Conservation (phyloP, 495 filamentous ascomycete species). For the Peziza echinospora region DNA sequence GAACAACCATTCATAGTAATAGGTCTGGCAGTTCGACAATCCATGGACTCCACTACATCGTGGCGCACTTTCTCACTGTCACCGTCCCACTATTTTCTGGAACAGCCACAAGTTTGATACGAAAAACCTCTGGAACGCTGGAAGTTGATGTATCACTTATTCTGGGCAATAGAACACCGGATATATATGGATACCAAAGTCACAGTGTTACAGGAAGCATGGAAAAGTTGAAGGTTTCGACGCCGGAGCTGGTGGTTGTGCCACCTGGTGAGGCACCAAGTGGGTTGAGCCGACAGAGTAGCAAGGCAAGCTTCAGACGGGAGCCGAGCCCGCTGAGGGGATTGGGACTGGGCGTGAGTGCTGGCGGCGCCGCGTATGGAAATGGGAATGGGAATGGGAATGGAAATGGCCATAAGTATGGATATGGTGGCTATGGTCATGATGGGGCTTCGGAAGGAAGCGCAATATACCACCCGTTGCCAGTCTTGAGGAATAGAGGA, state of each 20-base stretch:
- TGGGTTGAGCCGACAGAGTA: not conserved
- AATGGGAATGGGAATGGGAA: conserved; percentile 6
- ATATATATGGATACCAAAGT: conserved; percentile 4
- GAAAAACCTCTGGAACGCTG: not conserved
- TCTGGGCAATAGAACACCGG: not conserved
- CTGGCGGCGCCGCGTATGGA: not conserved
- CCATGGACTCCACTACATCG: conserved; percentile 11
- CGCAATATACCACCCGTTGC: conserved; percentile 8
- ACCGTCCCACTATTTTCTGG: conserved; percentile 6
- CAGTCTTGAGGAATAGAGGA: conserved; percentile 7
- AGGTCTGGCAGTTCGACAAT: conserved; percentile 1
- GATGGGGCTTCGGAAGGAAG: not conserved
- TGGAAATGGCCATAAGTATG: conserved; percentile 7
- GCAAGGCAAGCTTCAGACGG: not conserved
- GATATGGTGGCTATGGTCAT: not conserved
- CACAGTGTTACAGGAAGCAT: conserved; percentile 6
- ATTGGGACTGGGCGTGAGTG: not conserved
- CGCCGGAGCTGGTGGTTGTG: conserved; percentile 4
- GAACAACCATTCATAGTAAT: conserved; percentile 4
- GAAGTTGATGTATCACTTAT: not conserved
- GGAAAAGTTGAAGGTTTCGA: conserved; percentile 13
- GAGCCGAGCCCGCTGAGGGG: not conserved
- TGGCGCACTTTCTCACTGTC: conserved; percentile 12
- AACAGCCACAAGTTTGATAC: conserved; percentile 3
- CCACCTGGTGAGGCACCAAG: conserved; percentile 1